These are phyloP conservation scores for Lecanosticta acicola DNA, from an alignment of 2,329 filamentous ascomycete genomes.

Conservation along the genomic window DNA sequence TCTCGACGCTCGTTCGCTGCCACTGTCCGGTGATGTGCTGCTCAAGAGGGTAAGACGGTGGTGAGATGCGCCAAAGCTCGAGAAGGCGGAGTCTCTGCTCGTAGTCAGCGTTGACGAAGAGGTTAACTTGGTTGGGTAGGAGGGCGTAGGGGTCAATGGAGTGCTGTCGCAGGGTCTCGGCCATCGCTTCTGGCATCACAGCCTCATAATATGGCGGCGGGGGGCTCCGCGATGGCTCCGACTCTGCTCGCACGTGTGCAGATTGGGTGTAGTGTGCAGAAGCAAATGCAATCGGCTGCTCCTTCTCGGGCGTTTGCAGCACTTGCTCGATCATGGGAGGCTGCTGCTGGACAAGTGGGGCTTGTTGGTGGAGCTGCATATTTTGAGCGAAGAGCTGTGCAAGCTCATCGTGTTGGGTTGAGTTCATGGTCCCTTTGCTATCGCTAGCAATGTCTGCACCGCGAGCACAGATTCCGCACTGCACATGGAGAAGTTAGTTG, in stretches of 20 bases:
- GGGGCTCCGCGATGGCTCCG: slow-evolving; percentile 29
- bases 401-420: slow-evolving; percentile 72
- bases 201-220: slow-evolving; percentile 29
- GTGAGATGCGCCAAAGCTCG: slow-evolving; percentile 79
- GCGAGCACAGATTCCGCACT: slow-evolving; percentile 40
- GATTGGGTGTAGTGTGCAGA: slow-evolving; percentile 75
- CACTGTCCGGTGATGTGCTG: slow-evolving; percentile 48
- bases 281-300: slow-evolving; percentile 60
- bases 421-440: slow-evolving; percentile 40
- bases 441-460: slow-evolving; percentile 42
- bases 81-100: slow-evolving; percentile 69
- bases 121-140: slow-evolving; percentile 66
- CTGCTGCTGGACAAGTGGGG: slow-evolving; percentile 19
- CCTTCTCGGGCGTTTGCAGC: slow-evolving; percentile 16
- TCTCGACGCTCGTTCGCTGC: slow-evolving; percentile 51
- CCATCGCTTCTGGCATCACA: slow-evolving; percentile 26
- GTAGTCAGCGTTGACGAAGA: slow-evolving; percentile 70
- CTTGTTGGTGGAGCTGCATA: slow-evolving; percentile 53
- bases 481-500: slow-evolving; percentile 22
- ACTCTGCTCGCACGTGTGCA: slow-evolving; percentile 54
- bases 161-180: slow-evolving; percentile 54
- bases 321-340: slow-evolving; percentile 13
- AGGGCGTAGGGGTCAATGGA: slow-evolving; percentile 65
- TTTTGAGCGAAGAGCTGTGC: slow-evolving; percentile 72
- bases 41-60: slow-evolving; percentile 51